These are phyloP conservation scores for Zygotorulaspora danielsina DNA, from an alignment of 805 yeast species.

Conservation along the genomic window DNA sequence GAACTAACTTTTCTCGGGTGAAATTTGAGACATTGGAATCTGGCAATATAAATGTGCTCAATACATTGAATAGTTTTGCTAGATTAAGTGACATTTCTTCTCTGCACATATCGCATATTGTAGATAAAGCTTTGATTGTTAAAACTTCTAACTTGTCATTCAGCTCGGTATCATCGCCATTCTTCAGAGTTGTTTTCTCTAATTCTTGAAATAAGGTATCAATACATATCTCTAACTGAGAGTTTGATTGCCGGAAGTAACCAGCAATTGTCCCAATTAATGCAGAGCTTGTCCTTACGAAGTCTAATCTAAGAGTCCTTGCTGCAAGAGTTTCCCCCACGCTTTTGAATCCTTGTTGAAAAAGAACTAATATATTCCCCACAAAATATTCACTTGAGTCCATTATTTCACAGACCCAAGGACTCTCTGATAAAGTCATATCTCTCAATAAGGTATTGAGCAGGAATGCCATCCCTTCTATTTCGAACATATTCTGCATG, in stretches of 20 bases:
- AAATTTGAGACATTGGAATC: slow-evolving; percentile 28
- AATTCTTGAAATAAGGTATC: slow-evolving; percentile 31
- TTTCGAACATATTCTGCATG: slow-evolving; percentile 21
- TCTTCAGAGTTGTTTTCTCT: slow-evolving; percentile 20
- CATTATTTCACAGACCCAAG: slow-evolving; percentile 29
- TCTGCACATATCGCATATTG: slow-evolving; percentile 31
- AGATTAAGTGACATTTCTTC: slow-evolving; percentile 25
- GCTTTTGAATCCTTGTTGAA: slow-evolving; percentile 27
- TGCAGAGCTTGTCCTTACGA: slow-evolving; percentile 30
- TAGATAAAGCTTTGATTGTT: slow-evolving; percentile 28
- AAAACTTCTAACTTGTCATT: slow-evolving; percentile 31
- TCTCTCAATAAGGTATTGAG: slow-evolving; percentile 27
- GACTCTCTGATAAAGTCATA: slow-evolving; percentile 29
- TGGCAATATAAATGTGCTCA: slow-evolving; percentile 34
- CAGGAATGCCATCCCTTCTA: slow-evolving; percentile 33
- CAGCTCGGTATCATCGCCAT: slow-evolving; percentile 11
- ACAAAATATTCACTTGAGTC: slow-evolving; percentile 24
- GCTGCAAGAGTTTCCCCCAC: slow-evolving; percentile 15
- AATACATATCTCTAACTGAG: slow-evolving; percentile 23
- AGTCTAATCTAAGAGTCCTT: slow-evolving; percentile 24
- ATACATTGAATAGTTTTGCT: slow-evolving; percentile 26
- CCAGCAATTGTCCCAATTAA: slow-evolving; percentile 31
- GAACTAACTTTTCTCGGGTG: slow-evolving; percentile 49
- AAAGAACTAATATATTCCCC: slow-evolving; percentile 22
- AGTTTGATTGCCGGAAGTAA: slow-evolving; percentile 24